Evolutionary conservation across 192 early-diverging fungal species (phyloP).

Genomic region (Lobosporangium transversale): DNA sequence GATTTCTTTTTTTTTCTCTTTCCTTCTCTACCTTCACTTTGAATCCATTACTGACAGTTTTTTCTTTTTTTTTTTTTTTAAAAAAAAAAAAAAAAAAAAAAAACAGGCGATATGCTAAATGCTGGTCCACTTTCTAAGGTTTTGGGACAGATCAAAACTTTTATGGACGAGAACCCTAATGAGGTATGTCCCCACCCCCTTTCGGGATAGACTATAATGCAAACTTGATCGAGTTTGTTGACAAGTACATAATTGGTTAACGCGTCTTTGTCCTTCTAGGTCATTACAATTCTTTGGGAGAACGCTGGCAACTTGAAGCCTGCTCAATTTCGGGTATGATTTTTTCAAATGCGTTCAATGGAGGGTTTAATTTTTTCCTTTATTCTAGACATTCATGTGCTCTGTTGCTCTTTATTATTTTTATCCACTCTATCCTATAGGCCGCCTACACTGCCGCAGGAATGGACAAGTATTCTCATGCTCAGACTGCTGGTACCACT

Average conservation of each 20-base stretch:
- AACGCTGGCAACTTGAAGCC: conserved; percentile 24
- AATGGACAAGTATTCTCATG: conserved; percentile 63
- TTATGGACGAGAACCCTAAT: conserved; percentile 48
- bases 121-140: conserved; percentile 26
- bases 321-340: conserved; percentile 37
- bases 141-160: conserved; percentile 34
- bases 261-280: conserved; percentile 8
- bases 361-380: too few species aligned
- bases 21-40: too few species aligned
- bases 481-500: conserved; percentile 50
- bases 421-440: too few species aligned
- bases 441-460: conserved; percentile 50
- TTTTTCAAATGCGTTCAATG: neutral
- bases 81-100: neutral
- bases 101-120: conserved; percentile 20
- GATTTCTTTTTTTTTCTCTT: too few species aligned
- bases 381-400: too few species aligned
- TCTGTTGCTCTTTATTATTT: too few species aligned
- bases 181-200: conserved; percentile 10
- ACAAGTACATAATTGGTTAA: too few species aligned
- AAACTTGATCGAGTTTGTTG: too few species aligned
- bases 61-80: neutral
- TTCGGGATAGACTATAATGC: too few species aligned
- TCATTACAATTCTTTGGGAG: conserved; percentile 43
- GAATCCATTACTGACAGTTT: too few species aligned